Base-by-base conservation (phyloP, 257 asterid genomes). In the Nemophila menziesii region DNA sequence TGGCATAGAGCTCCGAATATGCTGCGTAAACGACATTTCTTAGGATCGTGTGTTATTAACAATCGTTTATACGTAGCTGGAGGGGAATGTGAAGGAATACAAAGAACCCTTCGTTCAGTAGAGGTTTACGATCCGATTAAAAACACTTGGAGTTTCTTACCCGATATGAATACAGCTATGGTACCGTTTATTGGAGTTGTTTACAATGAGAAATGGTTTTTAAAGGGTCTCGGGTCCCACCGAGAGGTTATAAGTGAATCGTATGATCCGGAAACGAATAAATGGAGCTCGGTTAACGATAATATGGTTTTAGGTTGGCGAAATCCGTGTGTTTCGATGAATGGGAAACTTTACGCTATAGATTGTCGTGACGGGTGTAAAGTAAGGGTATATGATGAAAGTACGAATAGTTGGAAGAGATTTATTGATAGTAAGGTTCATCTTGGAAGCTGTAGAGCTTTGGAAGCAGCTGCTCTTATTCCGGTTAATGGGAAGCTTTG, bases 1-100 rank as follows among this genome's bases (percentile, higher is more conserved):
- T 40, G 45, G 45, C 45, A 40, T 14, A 19, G 45, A 11, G 45
- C 45, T 40, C 45, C 45, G 11, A 23, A 40, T n/a, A 40, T 40
- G 45, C 45, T 40, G 17, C 45, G 45, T 2, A 40, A 20, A 20
- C n/a, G 45, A 16, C 23, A 40, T 17, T 18, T 17, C 21, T 18
- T 40, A 8, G 23, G 45, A 6, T 40, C 45, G 8, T 40, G 45
- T 40, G 45, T 40, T 4, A 40, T 40, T 6, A 40, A 40, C 7
- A 40, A 40, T 20, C 19, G 23, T 40, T 18, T 40, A 20, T 40
- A 40, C 19, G 45, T 40, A 8, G 45, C n/a, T 17, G 45, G 45
- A 16, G 45, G 45, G 16, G 45, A 40, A 20, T 16, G 21, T 20
- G 45, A 40, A 11, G 45, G 45, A 12, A 20, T 40, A 11, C 45